Evolutionary conservation across 768 basidiomycete species (phyloP), one percentile per base, ranked within the genome.

Genomic region (Lactifluus piperatus): DNA sequence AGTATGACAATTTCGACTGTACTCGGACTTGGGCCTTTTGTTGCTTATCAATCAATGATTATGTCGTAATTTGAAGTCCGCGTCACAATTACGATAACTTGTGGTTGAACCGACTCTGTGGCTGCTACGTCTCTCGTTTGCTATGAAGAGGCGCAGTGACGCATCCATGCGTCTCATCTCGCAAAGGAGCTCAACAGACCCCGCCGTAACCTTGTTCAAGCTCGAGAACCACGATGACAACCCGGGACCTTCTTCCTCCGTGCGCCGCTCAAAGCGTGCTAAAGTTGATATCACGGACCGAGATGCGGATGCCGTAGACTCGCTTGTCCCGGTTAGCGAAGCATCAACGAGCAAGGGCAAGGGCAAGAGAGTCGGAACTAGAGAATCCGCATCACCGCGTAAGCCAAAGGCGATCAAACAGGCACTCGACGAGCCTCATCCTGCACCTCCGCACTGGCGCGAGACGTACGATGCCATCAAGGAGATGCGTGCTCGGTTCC

Each of bases 391-490:
- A 14, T 77, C 76, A 1, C 77, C 81, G 2, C 75, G 75, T 63
- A 88, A 85, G 68, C 66, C 68, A 2, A 88, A 84, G 66, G 68
- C 74, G 1, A 77, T 86, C n/a, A 77, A 75, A 54, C 78, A 79
- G 57, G 68, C 75, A 1, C 71, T 91, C 22, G 77, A 71, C 3
- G 74, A 70, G 0, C 84, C 90, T 0, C 88, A 91, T 64, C 82
- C 86, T 0, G 75, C 81, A 1, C 91, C 91, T 8, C 68, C 70
- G 30, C 68, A 71, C 39, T 94, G 91, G 91, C 71, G 72, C 43
- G 82, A 89, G 60, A 77, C 77, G 4, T 94, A 91, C 66, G 78
- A 79, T 29, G 72, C 78, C 1, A 92, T 94, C 47, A 84, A 84
- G 66, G 76, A 77, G 51, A 94, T 94, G 91, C 79, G 91, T 20